Evolutionary conservation across 768 basidiomycete species (phyloP), one percentile per base, ranked within the genome.

Genomic region (Scleroderma citrinum): DNA sequence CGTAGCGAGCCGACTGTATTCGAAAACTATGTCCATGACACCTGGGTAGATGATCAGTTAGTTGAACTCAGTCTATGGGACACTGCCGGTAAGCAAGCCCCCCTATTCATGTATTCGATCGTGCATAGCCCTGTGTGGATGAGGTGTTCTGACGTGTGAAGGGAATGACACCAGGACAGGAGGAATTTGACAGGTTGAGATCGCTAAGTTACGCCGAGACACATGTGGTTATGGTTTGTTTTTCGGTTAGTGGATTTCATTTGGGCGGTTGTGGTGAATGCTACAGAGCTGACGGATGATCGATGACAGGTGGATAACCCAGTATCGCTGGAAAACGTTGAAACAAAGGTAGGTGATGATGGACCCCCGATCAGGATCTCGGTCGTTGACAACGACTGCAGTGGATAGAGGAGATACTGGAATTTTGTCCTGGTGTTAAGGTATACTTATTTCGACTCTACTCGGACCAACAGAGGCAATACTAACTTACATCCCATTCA

Each of bases 181-280:
- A 95, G 72, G 92, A 95, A 60, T 98, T 98, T 61, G 95, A 95
- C 63, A 76, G 93, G 39, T 71, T 98, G 49, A 80, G 95, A 41
- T 95, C 93, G 11, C 71, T 98, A n/a, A 91, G 88, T 32, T 98
- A 97, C 65, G 89, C 95, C 8, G 95, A 97, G 67, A 96, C 95
- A 1, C 90, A 97, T 69, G 87, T 97, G 51, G 78, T 97, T 54
- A 88, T 97, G 87, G 74, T 97, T 21, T 97, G 95, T 68, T 97
- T 96, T 66, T 95, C 94, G 32, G 92, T 91, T 54, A 49, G 81
- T 71, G 10, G 29, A 4, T 42, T 42, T 16, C 4, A 42, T n/a
- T 7, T 10, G 11, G 21, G 40, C 8, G 21, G 23, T 13, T 16
- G 21, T 13, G 24, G 21, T 42, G 11, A 23, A 26, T 7, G 24